These are phyloP conservation scores for Backusella parvicylindrica DNA, from an alignment of 192 early-diverging fungal species.

Conservation along the genomic window DNA sequence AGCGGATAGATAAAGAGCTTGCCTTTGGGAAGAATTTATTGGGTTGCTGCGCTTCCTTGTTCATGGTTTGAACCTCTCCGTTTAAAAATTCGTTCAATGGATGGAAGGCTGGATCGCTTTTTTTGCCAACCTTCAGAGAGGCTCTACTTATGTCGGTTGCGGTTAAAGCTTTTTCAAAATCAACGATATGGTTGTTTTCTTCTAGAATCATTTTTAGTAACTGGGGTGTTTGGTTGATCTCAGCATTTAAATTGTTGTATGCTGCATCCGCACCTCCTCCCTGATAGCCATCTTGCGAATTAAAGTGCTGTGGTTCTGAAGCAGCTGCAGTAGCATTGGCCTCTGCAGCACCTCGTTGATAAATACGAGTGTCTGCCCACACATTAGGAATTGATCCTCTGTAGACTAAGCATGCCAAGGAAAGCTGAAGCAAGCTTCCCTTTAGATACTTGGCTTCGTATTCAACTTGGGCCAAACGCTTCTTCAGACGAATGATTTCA, in stretches of 20 bases:
- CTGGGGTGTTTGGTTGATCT: not conserved
- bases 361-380: conserved; percentile 14
- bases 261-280: no score
- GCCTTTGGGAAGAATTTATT: not conserved
- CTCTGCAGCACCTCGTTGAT: not conserved
- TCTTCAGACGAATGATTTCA: not conserved
- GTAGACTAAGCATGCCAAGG: conserved; percentile 5
- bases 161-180: conserved; percentile 4
- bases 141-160: not conserved
- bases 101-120: no score
- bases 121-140: not conserved
- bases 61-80: not conserved
- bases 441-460: conserved; percentile 21
- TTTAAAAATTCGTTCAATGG: not conserved
- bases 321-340: not conserved
- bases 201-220: conserved; percentile 3
- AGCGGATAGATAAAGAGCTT: not conserved
- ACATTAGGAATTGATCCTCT: conserved; percentile 8
- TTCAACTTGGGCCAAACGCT: conserved; percentile 1
- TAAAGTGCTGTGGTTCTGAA: not conserved
- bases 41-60: not conserved
- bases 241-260: not conserved
- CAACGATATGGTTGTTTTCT: not conserved
- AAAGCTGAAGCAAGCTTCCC: conserved; percentile 11
- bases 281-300: not conserved